Base-by-base conservation (phyloP, 345 rosid genomes). In the Citrus maxima region DNA sequence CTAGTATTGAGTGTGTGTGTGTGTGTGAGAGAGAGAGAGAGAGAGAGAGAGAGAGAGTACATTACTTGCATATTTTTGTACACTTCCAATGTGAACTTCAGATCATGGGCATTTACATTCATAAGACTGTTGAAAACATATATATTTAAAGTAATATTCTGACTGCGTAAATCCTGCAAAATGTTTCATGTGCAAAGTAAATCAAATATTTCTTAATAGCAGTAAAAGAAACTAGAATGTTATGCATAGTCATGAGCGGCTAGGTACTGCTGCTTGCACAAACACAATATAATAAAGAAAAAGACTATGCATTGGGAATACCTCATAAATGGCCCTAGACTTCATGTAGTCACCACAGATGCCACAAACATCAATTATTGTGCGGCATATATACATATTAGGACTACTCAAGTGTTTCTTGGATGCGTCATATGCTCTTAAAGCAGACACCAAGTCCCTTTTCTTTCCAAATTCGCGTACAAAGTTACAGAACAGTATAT, bases 81-180 rank as follows among this genome's bases (percentile, higher is more conserved):
- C 78, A 92, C 79, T 71, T 82, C 74, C 81, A 91, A 69, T 79
- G 88, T 89, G 79, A 89, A 95, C 80, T 81, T 84, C 88, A 95
- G 82, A 81, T 92, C 98, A 83, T 86, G 90, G 70, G 98, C 89
- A 89, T 95, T 93, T 82, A 88, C 98, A 66, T 93, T 95, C 98
- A 95, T 91, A 61, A 93, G 90, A 80, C 98, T 92, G 90, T 93
- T 95, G 89, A 90, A 88, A 79, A 95, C 93, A 82, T 83, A 95
- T 37, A 89, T 80, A 68, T 95, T 93, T 78, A 90, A 94, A 76
- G 81, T 78, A 75, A 93, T 74, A 67, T 89, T 89, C 83, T 84
- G 92, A 81, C 81, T 79, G 63, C 89, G 79, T 51, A 95, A 85
- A 78, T 92, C 94, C 97, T 93, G 90, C 90, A 85, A 74, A 88